Evolutionary conservation across 805 yeast species (phyloP).

Genomic region (Hanseniaspora occidentalis): DNA sequence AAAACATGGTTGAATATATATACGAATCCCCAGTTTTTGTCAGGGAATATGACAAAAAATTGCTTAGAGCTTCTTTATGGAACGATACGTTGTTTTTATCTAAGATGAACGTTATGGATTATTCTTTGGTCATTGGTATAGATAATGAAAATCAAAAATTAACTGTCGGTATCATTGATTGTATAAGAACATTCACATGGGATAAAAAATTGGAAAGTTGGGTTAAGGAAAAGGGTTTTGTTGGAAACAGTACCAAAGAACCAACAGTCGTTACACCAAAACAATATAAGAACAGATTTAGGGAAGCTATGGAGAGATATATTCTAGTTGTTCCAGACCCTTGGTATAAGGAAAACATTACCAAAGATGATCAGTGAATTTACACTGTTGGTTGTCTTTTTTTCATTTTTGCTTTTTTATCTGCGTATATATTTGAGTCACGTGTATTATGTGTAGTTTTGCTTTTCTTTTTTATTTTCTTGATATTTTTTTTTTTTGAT

Average conservation of each 20-base stretch:
- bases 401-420: not conserved
- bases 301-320: constrained; percentile 97
- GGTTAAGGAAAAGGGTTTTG: constrained; percentile 92
- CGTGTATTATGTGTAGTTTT: no score
- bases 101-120: constrained; percentile 98
- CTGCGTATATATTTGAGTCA: not conserved
- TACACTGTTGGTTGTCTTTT: constrained; percentile 1
- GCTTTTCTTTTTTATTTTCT: not conserved
- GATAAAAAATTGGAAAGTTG: constrained; percentile 96
- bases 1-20: constrained; percentile 95
- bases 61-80: constrained; percentile 80
- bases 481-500: not conserved
- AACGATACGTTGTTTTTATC: constrained; percentile 90
- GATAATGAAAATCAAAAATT: constrained; percentile 55
- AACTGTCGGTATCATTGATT: constrained; percentile 89
- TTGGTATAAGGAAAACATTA: constrained; percentile 27
- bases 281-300: constrained; percentile 83
- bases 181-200: constrained; percentile 95
- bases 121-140: constrained; percentile 87
- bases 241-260: constrained; percentile 77
- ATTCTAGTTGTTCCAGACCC: constrained; percentile 86
- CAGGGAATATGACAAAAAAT: constrained; percentile 77
- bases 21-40: constrained; percentile 94
- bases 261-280: constrained; percentile 97
- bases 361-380: not conserved